Conservation (phyloP, 2,329 filamentous ascomycete species). For the Hymenoscyphus repandus region DNA sequence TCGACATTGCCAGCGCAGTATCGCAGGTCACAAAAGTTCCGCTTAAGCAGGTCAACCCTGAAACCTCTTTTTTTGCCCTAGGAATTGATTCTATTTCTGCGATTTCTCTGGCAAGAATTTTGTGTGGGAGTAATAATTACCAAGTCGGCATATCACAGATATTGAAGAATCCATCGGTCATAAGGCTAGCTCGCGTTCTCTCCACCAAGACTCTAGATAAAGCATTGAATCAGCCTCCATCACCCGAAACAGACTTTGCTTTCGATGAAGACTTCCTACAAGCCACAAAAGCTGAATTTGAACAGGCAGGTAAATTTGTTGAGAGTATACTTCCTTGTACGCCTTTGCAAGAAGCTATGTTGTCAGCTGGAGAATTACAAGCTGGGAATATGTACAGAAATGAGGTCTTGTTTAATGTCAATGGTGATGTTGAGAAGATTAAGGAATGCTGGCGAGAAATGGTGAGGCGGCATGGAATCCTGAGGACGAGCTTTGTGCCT, state of each 20-base stretch:
- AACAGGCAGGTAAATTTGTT: slow-evolving; percentile 32
- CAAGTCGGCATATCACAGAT: slow-evolving; percentile 63
- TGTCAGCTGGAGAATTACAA: slow-evolving; percentile 49
- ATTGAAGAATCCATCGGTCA: slow-evolving; percentile 62
- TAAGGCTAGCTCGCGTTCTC: slow-evolving; percentile 45
- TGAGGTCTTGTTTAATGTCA: slow-evolving; percentile 59
- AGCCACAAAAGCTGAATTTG: slow-evolving; percentile 18
- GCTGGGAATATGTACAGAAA: slow-evolving; percentile 63
- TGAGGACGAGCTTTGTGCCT: slow-evolving; percentile 69
- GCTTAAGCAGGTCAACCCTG: slow-evolving; percentile 46
- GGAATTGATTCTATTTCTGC: slow-evolving; percentile 82
- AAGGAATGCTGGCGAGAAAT: slow-evolving; percentile 57
- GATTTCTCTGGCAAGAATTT: slow-evolving; percentile 58
- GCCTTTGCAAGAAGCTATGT: slow-evolving; percentile 82
- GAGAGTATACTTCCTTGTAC: slow-evolving; percentile 71
- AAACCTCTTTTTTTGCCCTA: slow-evolving; percentile 70
- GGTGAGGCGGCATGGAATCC: slow-evolving; percentile 63
- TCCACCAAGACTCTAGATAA: not conserved
- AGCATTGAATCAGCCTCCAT: too few relatives aligned
- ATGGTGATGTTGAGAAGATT: slow-evolving; percentile 45
- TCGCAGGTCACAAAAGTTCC: slow-evolving; percentile 44
- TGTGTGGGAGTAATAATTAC: slow-evolving; percentile 43
- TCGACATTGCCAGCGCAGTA: slow-evolving; percentile 49
- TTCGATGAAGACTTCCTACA: slow-evolving; percentile 20
- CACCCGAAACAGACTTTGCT: slow-evolving; percentile 12